Base-by-base conservation (phyloP, 176 grass and related monocot genomes). In the Luzula sylvatica region DNA sequence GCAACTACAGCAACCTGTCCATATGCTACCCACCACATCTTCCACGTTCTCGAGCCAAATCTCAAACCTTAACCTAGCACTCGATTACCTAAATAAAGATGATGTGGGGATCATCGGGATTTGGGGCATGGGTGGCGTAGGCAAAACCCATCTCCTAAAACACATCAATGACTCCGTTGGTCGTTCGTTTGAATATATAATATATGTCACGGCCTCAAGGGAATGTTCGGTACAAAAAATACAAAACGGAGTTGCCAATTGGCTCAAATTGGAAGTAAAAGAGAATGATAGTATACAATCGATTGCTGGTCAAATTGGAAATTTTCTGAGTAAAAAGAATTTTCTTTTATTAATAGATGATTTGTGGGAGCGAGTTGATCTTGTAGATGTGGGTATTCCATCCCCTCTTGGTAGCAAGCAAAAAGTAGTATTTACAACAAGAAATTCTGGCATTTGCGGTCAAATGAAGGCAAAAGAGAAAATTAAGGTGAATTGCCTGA, bases 91-190 rank as follows among this genome's bases (percentile, higher is more conserved):
- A 6, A 16, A 26, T 2, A 35, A 79, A 17, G 76, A 68, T 48
- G 13, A 6, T 2, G 59, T 72, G 1, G 26, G 11, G 20, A 61
- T 48, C 3, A 29, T 79, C 43, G 69, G 68, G 18, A 67, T 79
- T 19, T 56, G 18, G 3, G 76, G 76, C 15, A 19, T 38, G 2
- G 44, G 59, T 23, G 75, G 67, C 25, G 9, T 72, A 17, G 75
- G 68, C 5, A 78, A 78, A 51, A 78, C 59, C 11, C 61, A 65
- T 53, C 45, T 78, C 14, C 38, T 72, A 35, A 65, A 57, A 16
- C 40, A 44, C 24, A 71, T 78, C 75, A 71, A 78, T 18, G 58
- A 71, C 22, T 26, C 28, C 13, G 64, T 78, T 50, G 11, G 66
- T 78, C 14, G 43, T 71, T 6, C 38, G 63, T 41, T 32, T 71